phyloP scores from a whole-genome alignment of 768 basidiomycete genomes.

The Lactarius quietus region DNA sequence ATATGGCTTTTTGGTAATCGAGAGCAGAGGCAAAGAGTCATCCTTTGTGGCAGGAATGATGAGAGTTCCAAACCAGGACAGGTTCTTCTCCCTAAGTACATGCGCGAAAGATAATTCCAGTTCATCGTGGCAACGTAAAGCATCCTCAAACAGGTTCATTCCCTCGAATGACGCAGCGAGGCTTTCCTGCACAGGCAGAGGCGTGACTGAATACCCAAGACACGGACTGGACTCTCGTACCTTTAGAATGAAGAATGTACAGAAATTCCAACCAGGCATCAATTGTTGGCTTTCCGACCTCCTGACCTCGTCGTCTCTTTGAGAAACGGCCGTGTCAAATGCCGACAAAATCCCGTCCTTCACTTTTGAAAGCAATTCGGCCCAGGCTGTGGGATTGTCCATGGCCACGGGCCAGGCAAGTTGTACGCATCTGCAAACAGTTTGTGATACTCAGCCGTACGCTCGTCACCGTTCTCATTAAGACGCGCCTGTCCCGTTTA shows the following conservation, averaged over 20 bases:
- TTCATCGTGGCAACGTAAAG: constrained; percentile 84
- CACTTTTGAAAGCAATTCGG: constrained; percentile 80
- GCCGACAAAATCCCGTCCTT: constrained; percentile 87
- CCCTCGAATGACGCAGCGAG: constrained; percentile 90
- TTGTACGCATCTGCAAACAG: constrained; percentile 64
- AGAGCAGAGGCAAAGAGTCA: constrained; percentile 79
- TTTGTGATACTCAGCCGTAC: not conserved
- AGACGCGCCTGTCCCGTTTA: constrained; percentile 72
- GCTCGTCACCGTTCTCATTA: constrained; percentile 10
- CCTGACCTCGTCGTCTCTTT: constrained; percentile 86
- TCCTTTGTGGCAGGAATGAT: constrained; percentile 68
- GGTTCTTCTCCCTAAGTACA: constrained; percentile 70
- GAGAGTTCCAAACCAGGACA: constrained; percentile 90
- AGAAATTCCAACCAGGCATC: constrained; percentile 99
- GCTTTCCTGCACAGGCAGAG: constrained; percentile 65
- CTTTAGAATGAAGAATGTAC: constrained; percentile 95
- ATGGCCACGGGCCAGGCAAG: constrained; percentile 69
- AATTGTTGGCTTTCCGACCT: constrained; percentile 85
- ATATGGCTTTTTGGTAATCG: constrained; percentile 76
- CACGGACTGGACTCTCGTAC: constrained; percentile 40
- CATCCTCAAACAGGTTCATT: constrained; percentile 86
- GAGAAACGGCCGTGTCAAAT: constrained; percentile 73
- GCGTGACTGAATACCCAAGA: not conserved
- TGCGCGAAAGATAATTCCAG: constrained; percentile 81
- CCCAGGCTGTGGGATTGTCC: constrained; percentile 80